phyloP scores from a whole-genome alignment of 345 rosid genomes.

The Salix dunnii region DNA sequence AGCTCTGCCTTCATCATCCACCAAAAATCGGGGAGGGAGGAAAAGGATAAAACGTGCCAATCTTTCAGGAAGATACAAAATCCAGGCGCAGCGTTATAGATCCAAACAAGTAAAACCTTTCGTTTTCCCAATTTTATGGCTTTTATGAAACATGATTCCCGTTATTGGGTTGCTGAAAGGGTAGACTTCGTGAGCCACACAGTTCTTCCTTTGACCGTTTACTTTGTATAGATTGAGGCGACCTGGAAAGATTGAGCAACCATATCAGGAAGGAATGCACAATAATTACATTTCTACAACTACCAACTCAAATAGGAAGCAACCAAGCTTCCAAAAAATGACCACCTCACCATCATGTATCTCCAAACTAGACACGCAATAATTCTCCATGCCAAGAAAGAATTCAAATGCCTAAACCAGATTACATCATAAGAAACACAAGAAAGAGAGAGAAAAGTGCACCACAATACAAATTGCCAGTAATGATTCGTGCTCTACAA shows the following conservation, averaged over 20 bases:
- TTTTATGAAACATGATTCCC: slow-evolving; percentile 21
- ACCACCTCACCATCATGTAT: neutral
- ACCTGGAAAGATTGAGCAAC: slow-evolving; percentile 22
- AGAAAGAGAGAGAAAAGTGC: neutral
- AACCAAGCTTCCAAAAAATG: neutral
- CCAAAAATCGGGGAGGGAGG: neutral
- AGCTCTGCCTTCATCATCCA: neutral
- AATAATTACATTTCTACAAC: neutral
- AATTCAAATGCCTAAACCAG: neutral
- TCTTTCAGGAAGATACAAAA: neutral
- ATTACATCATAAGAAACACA: neutral
- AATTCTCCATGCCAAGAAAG: neutral
- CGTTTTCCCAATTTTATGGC: neutral
- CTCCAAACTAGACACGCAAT: neutral
- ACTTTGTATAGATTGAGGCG: slow-evolving; percentile 21
- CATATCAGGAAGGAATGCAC: neutral
- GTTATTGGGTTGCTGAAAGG: slow-evolving; percentile 23
- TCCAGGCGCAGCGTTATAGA: neutral
- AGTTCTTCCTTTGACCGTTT: slow-evolving; percentile 30
- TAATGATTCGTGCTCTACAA: neutral
- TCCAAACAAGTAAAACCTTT: neutral
- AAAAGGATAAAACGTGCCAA: neutral
- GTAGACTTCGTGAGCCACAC: slow-evolving; percentile 15
- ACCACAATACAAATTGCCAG: neutral
- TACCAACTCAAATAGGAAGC: neutral